phyloP scores from a whole-genome alignment of 352 stramenopile genomes.

The Globisporangium middletonii region DNA sequence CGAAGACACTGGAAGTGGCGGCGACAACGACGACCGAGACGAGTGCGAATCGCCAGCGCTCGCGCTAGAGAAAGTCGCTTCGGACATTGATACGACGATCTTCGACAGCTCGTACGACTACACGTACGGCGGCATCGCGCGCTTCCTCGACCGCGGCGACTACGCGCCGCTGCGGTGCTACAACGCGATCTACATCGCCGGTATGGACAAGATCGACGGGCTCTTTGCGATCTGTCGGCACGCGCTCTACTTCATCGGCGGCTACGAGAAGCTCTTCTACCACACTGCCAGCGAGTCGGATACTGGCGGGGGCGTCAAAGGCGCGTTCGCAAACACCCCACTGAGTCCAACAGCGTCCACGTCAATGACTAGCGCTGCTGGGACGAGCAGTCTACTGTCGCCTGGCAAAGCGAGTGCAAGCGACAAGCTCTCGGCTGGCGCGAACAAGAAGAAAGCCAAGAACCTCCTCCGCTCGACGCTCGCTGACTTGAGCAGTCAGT shows the following conservation, averaged over 20 bases:
- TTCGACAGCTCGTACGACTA: conserved; percentile 48
- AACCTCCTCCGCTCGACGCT: conserved; percentile 44
- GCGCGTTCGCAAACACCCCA: conserved; percentile 4
- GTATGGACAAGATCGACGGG: conserved; percentile 51
- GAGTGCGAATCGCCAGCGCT: conserved; percentile 1
- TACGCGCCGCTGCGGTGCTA: conserved; percentile 54
- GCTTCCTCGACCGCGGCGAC: conserved; percentile 59
- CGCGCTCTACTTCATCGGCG: conserved; percentile 64
- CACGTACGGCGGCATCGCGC: conserved; percentile 47
- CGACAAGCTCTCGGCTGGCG: conserved; percentile 4
- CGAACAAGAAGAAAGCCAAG: conserved; percentile 42
- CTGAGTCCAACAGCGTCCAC: conserved; percentile 5
- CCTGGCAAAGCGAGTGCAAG: conserved; percentile 4
- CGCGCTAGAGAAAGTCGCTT: conserved; percentile 13
- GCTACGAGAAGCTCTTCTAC: conserved; percentile 50
- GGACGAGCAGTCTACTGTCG: conserved; percentile 13
- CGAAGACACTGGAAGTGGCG: not conserved
- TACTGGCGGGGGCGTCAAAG: not conserved
- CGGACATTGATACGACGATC: conserved; percentile 15
- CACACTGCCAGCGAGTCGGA: conserved; percentile 12
- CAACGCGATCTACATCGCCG: conserved; percentile 47
- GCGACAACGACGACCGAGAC: conserved; percentile 4
- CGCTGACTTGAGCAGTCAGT: conserved; percentile 40
- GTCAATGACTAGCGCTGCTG: not conserved
- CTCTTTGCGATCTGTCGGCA: conserved; percentile 48